Evolutionary conservation across 306 rosid species (phyloP), one percentile per base, ranked within the genome.

Genomic region (Elaeagnus macrophylla): DNA sequence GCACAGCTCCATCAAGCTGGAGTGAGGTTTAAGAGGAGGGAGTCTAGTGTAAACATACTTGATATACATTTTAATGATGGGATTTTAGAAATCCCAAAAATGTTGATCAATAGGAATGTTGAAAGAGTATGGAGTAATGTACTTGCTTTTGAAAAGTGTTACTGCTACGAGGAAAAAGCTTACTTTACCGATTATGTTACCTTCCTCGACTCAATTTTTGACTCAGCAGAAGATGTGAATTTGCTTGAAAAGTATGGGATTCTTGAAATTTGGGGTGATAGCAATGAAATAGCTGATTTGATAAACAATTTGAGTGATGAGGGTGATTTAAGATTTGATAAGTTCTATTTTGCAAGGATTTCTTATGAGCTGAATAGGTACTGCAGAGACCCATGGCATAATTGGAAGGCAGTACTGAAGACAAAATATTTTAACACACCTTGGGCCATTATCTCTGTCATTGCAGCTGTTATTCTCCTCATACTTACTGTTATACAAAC

Each of bases 81-180:
- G 39, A 53, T 38, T 12, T 47, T 78, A 35, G 39, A 48, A 48
- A 77, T 78, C 60, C 81, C 81, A 1, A 11, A 52, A 12, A 5
- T n/a, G n/a, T n/a, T n/a, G n/a, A n/a, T n/a, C n/a, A 20, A n/a
- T 63, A 18, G 0, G 41, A 0, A 1, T 0, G 50, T 69, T 1
- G 73, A 75, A 55, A 8, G 51, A 3, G 1, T n/a, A 6, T 6
- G 67, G 47, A 14, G 74, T 10, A 79, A 72, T 15, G 7, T 69
- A 8, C 2, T 75, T 6, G 79, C 75, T 7, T 77, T 66, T 40
- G 88, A 81, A 64, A 59, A 54, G 9, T 61, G 69, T 10, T 60
- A 67, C 48, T 52, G 7, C 49, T 4, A 11, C 7, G 15, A 44
- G 11, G 48, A 0, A 14, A 50, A 66, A 39, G 5, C 43, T 12